Conservation (phyloP, 2,329 filamentous ascomycete species). For the Fonsecaea monophora region DNA sequence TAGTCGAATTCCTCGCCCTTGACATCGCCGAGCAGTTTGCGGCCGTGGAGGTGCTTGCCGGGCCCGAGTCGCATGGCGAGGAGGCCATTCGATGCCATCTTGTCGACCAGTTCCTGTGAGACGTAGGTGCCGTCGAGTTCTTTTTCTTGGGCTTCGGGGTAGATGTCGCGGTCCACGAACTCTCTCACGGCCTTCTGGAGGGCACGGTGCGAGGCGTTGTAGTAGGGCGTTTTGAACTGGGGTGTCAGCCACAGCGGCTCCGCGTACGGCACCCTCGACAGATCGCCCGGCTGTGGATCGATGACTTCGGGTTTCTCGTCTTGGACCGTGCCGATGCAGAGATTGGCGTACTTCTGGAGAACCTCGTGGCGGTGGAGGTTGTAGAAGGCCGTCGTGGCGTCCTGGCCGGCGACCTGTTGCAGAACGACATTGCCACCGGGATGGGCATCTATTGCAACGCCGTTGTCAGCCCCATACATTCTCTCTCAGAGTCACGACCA, state of each 20-base stretch:
- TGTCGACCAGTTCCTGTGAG: conserved; percentile 67
- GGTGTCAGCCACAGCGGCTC: conserved; percentile 84
- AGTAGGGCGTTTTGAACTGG: conserved; percentile 76
- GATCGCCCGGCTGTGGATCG: conserved; percentile 71
- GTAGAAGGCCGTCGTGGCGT: conserved; percentile 63
- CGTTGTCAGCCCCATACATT: neutral
- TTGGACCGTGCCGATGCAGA: conserved; percentile 76
- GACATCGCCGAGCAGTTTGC: conserved; percentile 68
- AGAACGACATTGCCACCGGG: conserved; percentile 56
- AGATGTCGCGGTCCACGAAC: conserved; percentile 69
- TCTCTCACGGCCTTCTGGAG: conserved; percentile 72
- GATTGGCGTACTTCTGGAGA: conserved; percentile 76
- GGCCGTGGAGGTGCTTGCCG: conserved; percentile 69
- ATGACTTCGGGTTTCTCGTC: conserved; percentile 78
- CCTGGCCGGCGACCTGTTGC: conserved; percentile 50
- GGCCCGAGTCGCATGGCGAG: conserved; percentile 72
- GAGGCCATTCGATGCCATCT: conserved; percentile 71
- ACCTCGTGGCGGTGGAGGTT: conserved; percentile 91
- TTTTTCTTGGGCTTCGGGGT: conserved; percentile 71
- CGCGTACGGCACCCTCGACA: conserved; percentile 80
- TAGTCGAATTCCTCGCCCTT: conserved; percentile 78
- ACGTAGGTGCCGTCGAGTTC: conserved; percentile 71
- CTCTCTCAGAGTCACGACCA: neutral
- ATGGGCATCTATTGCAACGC: conserved; percentile 55
- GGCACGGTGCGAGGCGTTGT: conserved; percentile 67